These are phyloP conservation scores for Tricholoma matsutake DNA, from an alignment of 768 basidiomycete species.

Conservation along the genomic window DNA sequence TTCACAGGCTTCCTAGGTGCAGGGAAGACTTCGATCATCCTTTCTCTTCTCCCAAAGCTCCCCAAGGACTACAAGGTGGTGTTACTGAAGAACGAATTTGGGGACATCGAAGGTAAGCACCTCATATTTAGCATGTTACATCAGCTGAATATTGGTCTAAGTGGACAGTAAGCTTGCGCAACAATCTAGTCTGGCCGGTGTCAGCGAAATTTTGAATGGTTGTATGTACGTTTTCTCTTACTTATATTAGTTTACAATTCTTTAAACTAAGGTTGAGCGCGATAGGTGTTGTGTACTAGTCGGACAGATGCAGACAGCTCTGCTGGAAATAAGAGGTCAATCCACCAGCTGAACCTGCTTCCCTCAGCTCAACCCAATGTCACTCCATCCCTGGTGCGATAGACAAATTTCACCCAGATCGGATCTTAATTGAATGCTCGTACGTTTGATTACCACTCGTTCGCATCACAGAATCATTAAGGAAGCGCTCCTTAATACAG, in stretches of 20 bases:
- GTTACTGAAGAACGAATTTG: conserved; percentile 94
- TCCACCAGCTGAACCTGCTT: background rate
- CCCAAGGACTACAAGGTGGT: conserved; percentile 87
- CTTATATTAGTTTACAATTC: background rate
- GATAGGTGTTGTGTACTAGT: conserved; percentile 89
- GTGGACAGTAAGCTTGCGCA: conserved; percentile 91
- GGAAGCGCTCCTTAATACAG: conserved; percentile 33
- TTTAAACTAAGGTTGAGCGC: background rate
- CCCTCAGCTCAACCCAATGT: too few relatives aligned
- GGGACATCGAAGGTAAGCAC: conserved; percentile 77
- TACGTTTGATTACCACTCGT: conserved; percentile 33
- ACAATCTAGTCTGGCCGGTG: conserved; percentile 79
- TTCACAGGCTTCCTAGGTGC: conserved; percentile 94
- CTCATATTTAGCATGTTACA: background rate
- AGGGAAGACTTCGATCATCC: conserved; percentile 78
- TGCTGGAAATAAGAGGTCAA: conserved; percentile 81
- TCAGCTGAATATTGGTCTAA: conserved; percentile 20
- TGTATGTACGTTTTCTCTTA: conserved; percentile 65
- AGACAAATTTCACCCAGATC: conserved; percentile 84
- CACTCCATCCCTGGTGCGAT: conserved; percentile 1
- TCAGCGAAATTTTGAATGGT: conserved; percentile 94
- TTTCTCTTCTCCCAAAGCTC: conserved; percentile 77
- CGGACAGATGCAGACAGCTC: conserved; percentile 89
- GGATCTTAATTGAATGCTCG: conserved; percentile 97
- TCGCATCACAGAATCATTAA: background rate